phyloP scores from a whole-genome alignment of 176 grass and related monocot species.

The Guadua angustifolia region DNA sequence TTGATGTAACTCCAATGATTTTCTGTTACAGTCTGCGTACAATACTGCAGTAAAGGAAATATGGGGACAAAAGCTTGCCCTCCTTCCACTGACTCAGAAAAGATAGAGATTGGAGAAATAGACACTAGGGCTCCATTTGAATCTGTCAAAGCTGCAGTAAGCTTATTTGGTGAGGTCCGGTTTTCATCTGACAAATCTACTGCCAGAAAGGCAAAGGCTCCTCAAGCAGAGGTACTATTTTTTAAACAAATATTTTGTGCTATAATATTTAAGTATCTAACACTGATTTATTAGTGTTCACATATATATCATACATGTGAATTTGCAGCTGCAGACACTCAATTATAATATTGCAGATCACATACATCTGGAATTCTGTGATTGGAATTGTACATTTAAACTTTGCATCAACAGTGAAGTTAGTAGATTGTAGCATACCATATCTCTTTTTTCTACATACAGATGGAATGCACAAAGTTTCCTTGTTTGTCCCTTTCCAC shows the following conservation, averaged over 20 bases:
- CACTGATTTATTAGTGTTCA: background rate
- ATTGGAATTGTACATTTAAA: constrained; percentile 4
- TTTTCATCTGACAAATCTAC: constrained; percentile 63
- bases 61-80: constrained; percentile 74
- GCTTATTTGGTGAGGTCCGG: constrained; percentile 85
- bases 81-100: constrained; percentile 51
- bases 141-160: constrained; percentile 96
- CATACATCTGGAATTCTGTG: background rate
- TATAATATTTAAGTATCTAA: constrained; percentile 25
- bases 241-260: background rate
- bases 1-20: constrained; percentile 1
- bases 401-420: background rate
- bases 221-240: constrained; percentile 69
- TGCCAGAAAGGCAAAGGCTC: constrained; percentile 66
- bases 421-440: background rate
- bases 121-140: constrained; percentile 90
- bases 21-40: constrained; percentile 25
- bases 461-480: constrained; percentile 11
- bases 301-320: constrained; percentile 1
- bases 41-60: constrained; percentile 21
- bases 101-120: constrained; percentile 77
- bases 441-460: background rate
- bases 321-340: background rate
- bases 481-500: background rate
- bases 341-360: background rate